phyloP scores from a whole-genome alignment of 768 basidiomycete species.

The Trametes gibbosa region DNA sequence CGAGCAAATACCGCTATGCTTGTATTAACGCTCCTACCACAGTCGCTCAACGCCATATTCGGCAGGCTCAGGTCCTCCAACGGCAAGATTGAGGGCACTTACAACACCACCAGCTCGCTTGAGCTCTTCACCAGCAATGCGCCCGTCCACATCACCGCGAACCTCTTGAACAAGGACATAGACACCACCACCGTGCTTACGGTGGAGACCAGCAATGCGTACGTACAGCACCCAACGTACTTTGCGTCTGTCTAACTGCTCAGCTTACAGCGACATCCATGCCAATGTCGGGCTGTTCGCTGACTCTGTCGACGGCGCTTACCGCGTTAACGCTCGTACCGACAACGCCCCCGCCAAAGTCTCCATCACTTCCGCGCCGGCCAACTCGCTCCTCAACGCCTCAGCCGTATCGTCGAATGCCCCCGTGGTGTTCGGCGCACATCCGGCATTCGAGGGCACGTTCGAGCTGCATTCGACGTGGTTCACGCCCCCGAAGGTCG shows the following conservation, averaged over 20 bases:
- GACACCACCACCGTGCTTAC: constrained; percentile 29
- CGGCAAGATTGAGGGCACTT: constrained; percentile 36
- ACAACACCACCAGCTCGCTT: constrained; percentile 31
- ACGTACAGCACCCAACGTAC: constrained; percentile 5
- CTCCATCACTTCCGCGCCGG: constrained; percentile 32
- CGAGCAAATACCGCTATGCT: constrained; percentile 6
- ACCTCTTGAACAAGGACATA: constrained; percentile 32
- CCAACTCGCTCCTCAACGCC: constrained; percentile 33
- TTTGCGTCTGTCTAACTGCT: not conserved
- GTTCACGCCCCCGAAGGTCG: constrained; percentile 22
- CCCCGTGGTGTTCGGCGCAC: constrained; percentile 29
- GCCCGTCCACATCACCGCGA: constrained; percentile 36
- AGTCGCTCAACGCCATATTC: not conserved
- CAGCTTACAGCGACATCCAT: constrained; percentile 32
- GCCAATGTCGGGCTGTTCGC: constrained; percentile 27
- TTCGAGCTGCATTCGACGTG: constrained; percentile 33
- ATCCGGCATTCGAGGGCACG: constrained; percentile 41
- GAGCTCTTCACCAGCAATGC: constrained; percentile 36
- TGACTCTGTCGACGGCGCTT: constrained; percentile 33
- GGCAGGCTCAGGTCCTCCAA: constrained; percentile 24
- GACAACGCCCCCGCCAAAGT: constrained; percentile 35
- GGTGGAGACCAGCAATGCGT: constrained; percentile 45
- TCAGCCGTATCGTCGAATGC: constrained; percentile 34
- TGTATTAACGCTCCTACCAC: not conserved
- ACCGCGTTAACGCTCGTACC: constrained; percentile 32